These are phyloP conservation scores for Penicillium sp. DNA, from an alignment of 2,329 filamentous ascomycete species.

Conservation along the genomic window DNA sequence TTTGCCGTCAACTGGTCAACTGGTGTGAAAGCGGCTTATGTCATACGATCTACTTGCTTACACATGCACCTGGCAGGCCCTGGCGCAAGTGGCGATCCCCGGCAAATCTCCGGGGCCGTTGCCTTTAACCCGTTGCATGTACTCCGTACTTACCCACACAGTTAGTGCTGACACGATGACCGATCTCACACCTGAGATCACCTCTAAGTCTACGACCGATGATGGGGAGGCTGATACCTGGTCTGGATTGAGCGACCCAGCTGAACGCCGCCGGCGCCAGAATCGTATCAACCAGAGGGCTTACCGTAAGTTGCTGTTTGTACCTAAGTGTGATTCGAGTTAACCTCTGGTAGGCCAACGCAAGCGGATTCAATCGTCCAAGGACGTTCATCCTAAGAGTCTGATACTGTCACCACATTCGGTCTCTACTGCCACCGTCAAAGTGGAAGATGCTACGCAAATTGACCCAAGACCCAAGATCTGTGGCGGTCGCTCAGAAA, in stretches of 20 bases:
- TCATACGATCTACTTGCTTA: too few species aligned
- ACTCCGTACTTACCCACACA: not conserved
- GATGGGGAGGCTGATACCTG: conserved; percentile 24
- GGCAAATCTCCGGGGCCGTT: too few species aligned
- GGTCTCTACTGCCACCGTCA: not conserved
- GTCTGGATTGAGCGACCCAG: conserved; percentile 27
- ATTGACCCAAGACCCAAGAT: not conserved
- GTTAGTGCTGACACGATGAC: conserved; percentile 7
- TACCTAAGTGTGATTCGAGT: not conserved
- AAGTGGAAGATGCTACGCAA: not conserved
- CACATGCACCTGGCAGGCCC: too few species aligned
- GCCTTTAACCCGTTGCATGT: not conserved
- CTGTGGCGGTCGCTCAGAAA: not conserved
- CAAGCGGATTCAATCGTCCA: conserved; percentile 18
- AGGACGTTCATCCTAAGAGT: conserved; percentile 16
- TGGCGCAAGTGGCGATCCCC: too few species aligned
- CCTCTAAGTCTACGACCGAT: not conserved
- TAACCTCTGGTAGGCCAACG: conserved; percentile 19
- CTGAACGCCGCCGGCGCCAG: conserved; percentile 31
- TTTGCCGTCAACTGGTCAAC: too few species aligned
- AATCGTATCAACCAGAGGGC: conserved; percentile 36
- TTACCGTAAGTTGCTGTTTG: conserved; percentile 24
- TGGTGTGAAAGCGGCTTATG: too few species aligned
- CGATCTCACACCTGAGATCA: not conserved
- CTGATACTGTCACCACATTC: conserved; percentile 4